Percentiles rank a stretch among this genome's conserved stretches.
These are phyloP conservation scores for Hirsutella minnesotensis DNA, from an alignment of 2,329 filamentous ascomycete species.

Conservation along the genomic window DNA sequence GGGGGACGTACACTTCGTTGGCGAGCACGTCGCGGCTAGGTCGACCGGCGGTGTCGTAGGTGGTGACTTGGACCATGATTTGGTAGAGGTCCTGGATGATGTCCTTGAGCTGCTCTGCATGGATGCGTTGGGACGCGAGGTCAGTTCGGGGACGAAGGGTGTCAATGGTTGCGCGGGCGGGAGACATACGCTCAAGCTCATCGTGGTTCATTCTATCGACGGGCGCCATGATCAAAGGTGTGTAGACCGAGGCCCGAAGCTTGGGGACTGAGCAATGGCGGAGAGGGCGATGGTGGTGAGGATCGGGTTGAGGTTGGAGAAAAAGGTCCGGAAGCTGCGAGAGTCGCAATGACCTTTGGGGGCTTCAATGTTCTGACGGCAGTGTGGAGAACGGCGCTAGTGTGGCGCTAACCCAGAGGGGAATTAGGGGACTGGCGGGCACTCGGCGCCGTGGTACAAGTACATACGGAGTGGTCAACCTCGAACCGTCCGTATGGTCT, in stretches of 20 bases:
- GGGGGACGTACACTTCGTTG: slow-evolving; percentile 30
- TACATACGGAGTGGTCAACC: too few relatives aligned
- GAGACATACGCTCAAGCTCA: slow-evolving; percentile 24
- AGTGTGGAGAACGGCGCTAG: too few relatives aligned
- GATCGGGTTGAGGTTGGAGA: not conserved
- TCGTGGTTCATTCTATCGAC: slow-evolving; percentile 25
- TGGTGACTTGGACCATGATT: slow-evolving; percentile 49
- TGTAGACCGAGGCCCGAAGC: not conserved
- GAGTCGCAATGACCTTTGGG: too few relatives aligned
- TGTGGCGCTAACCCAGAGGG: too few relatives aligned
- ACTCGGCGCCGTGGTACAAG: too few relatives aligned
- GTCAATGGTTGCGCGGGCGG: too few relatives aligned
- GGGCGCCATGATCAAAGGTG: slow-evolving; percentile 27
- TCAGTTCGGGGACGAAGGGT: not conserved
- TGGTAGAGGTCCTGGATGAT: slow-evolving; percentile 53
- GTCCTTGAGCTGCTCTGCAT: slow-evolving; percentile 44
- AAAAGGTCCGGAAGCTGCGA: not conserved
- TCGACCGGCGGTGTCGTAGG: slow-evolving; percentile 43
- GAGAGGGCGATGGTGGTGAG: not conserved
- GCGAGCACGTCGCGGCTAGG: slow-evolving; percentile 45
- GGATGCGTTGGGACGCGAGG: not conserved
- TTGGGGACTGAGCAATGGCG: not conserved
- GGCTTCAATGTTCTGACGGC: too few relatives aligned
- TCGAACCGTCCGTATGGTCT: too few relatives aligned
- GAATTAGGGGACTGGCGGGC: too few relatives aligned